Percentiles rank a stretch among this genome's conserved stretches.
Evolutionary conservation across 139 green algal genomes (phyloP).

Genomic region (Tetradesmus lagerheimii): DNA sequence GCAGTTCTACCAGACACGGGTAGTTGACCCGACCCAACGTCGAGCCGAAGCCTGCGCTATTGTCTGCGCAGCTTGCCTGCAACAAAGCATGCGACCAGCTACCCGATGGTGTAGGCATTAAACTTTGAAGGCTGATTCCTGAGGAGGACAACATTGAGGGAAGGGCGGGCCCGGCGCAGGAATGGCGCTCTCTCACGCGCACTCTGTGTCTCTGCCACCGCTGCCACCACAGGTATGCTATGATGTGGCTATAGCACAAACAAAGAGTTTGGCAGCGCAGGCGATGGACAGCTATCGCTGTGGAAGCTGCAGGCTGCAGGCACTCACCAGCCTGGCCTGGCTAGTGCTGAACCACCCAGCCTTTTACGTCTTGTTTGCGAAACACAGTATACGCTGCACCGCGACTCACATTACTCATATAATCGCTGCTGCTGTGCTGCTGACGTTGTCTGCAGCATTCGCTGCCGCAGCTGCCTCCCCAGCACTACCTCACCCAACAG

Average conservation of each 20-base stretch:
- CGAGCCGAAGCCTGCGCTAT: neutral
- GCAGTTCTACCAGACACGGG: neutral
- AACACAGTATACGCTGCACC: no score
- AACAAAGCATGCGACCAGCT: neutral
- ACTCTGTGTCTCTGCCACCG: neutral
- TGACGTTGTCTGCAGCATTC: neutral
- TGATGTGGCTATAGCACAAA: neutral
- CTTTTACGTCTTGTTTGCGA: no score
- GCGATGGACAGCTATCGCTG: neutral
- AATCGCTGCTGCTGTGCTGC: neutral
- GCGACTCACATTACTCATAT: neutral
- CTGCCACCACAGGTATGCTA: neutral
- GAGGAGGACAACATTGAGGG: neutral
- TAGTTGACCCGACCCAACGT: conserved; percentile 4
- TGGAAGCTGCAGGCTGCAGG: neutral
- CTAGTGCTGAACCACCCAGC: no score
- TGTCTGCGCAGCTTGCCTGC: neutral
- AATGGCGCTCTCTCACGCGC: neutral
- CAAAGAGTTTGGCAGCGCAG: neutral
- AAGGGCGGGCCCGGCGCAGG: neutral
- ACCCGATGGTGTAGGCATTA: neutral
- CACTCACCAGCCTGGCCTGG: no score
- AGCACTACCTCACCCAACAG: neutral
- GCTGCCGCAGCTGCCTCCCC: neutral
- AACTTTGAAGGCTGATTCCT: neutral